Conservation (phyloP, 2,329 filamentous ascomycete species). For the Rugonectria rugulosa region DNA sequence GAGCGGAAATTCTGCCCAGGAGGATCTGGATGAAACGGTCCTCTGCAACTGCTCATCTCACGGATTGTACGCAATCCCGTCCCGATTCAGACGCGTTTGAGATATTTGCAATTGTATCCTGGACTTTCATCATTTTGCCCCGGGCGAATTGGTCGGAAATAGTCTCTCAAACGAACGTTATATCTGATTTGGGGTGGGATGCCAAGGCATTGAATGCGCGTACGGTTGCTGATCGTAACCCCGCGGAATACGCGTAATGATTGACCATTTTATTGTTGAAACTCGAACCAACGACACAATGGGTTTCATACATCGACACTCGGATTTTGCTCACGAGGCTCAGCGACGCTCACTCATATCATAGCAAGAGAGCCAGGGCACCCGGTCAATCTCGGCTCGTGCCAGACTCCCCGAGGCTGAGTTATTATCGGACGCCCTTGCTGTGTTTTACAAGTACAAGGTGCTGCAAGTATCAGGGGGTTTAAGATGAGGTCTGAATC, state of each 20-base stretch:
- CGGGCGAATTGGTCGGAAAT: not conserved
- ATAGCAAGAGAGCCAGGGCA: too few relatives aligned
- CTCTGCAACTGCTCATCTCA: not conserved
- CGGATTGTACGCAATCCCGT: not conserved
- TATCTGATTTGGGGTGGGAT: not conserved
- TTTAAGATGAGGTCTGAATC: too few relatives aligned
- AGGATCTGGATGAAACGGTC: not conserved
- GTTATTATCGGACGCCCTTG: not conserved
- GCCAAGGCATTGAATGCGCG: not conserved
- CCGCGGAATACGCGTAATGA: not conserved
- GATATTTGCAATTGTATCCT: slow-evolving; percentile 6
- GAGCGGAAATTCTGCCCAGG: not conserved
- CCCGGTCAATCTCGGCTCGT: not conserved
- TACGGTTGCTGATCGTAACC: not conserved
- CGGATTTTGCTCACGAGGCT: too few relatives aligned
- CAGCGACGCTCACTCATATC: too few relatives aligned
- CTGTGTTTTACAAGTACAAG: not conserved
- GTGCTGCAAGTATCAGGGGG: not conserved
- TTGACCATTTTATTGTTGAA: too few relatives aligned
- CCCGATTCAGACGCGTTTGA: not conserved
- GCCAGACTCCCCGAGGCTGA: not conserved
- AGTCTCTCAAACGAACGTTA: not conserved
- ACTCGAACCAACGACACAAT: too few relatives aligned
- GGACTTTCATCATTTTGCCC: slow-evolving; percentile 1
- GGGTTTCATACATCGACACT: too few relatives aligned